A percentile compares a stretch with the other conserved stretches of the same genome.
Conservation (phyloP, 345 rosid species). For the Arabidopsis thaliana region TAIR10.1 NC_003075.7:15640001-15640500, state of each 20-base stretch:
- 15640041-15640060: conserved; percentile 93
- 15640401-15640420: conserved; percentile 17
- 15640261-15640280: conserved; percentile 20
- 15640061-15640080: conserved; percentile 80
- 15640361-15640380: conserved; percentile 24
- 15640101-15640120: conserved; percentile 80
- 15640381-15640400: neutral
- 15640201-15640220: conserved; percentile 83
- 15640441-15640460: neutral
- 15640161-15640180: conserved; percentile 99
- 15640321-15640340: conserved; percentile 30
- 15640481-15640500: neutral
- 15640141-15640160: conserved; percentile 95
- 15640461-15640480: neutral
- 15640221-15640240: conserved; percentile 56
- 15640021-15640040: conserved; percentile 97
- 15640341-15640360: conserved; percentile 14
- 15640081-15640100: conserved; percentile 83
- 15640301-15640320: conserved; percentile 9
- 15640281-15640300: conserved; percentile 18
- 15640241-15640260: neutral
- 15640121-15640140: conserved; percentile 89
- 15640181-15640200: conserved; percentile 98
- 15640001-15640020: conserved; percentile 96
- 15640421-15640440: conserved; percentile 24